Evolutionary conservation across 2,329 filamentous ascomycete species (phyloP), one percentile per base, ranked within the genome.

Genomic region (Kalmusia sp.): DNA sequence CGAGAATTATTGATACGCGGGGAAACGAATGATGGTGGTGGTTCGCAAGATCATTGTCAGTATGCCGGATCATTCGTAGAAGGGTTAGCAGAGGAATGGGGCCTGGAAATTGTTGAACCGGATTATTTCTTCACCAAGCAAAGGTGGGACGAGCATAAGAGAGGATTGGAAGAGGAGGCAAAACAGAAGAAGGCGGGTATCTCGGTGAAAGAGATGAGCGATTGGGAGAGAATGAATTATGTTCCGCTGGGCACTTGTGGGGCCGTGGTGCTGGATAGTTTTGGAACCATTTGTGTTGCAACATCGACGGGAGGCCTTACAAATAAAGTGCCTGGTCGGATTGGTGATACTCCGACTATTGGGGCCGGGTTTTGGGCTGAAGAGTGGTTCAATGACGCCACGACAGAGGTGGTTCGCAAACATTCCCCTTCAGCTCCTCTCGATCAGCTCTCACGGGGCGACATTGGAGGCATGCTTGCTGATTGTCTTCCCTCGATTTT

Each of bases 341-440:
- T 96, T 58, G 92, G 92, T 0, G 92, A 96, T 69, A 96, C 92
- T 9, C 92, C 92, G 0, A 89, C 88, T 0, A 78, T 92, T 0
- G 92, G 92, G 0, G 89, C 92, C 1, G 92, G 92, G 0, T 96
- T 92, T 73, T 96, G 92, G 91, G 91, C 92, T 0, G 92, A 96
- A 70, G 85, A 92, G 62, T 96, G 91, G 91, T 73, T 75, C 6
- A 83, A 87, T 51, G 74, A 79, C 2, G 37, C 50, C 22, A 12
- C 35, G 12, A n/a, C 45, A 3, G 50, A 59, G 15, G 70, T 68
- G 67, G 12, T 59, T 7, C 68, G 69, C 19, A 44, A 57, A 47
- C 51, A 58, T 27, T 11, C 35, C 3, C n/a, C 59, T 21, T 44
- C 51, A 7, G 62, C 64, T 8, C 59, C 59, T 14, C 47, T 67